Evolutionary conservation across 2,329 filamentous ascomycete genomes (phyloP).

Genomic region (Magnaporthiopsis rhizophila): DNA sequence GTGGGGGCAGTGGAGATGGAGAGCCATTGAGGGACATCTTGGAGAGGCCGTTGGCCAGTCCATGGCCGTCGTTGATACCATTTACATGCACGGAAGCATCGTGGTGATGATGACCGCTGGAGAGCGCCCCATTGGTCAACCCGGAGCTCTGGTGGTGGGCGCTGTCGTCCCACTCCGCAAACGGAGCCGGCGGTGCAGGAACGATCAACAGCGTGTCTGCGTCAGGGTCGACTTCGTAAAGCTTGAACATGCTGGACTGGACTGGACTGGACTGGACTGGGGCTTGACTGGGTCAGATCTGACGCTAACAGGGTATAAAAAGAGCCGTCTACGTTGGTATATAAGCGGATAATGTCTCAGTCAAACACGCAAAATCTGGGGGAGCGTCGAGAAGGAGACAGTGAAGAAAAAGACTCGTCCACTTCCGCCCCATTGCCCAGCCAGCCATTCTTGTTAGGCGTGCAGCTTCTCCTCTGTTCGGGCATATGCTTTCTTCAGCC

Average conservation of each 20-base stretch:
- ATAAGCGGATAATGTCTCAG: not conserved
- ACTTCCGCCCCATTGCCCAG: not conserved
- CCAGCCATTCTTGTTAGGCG: too few species aligned
- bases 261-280: constrained; percentile 2
- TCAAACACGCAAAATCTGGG: not conserved
- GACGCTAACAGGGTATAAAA: not conserved
- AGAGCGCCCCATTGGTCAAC: constrained; percentile 1
- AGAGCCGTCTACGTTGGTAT: not conserved
- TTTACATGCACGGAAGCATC: not conserved
- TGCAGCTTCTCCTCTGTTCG: not conserved
- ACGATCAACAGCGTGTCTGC: constrained; percentile 25
- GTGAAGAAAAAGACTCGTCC: not conserved
- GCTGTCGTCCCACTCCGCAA: constrained; percentile 17
- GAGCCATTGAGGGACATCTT: constrained; percentile 5
- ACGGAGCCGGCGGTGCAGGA: constrained; percentile 13
- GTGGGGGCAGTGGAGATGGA: not conserved
- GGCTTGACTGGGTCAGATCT: not conserved
- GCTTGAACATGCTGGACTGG: constrained; percentile 18
- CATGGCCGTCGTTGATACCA: not conserved
- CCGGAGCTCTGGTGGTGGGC: not conserved
- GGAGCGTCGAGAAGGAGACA: not conserved
- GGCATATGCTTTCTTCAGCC: not conserved
- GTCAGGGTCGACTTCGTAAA: constrained; percentile 27
- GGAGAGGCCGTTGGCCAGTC: constrained; percentile 7
- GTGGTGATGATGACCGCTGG: constrained; percentile 4